phyloP scores from a whole-genome alignment of 2,329 filamentous ascomycete genomes.

The Verruconis gallopava region DNA sequence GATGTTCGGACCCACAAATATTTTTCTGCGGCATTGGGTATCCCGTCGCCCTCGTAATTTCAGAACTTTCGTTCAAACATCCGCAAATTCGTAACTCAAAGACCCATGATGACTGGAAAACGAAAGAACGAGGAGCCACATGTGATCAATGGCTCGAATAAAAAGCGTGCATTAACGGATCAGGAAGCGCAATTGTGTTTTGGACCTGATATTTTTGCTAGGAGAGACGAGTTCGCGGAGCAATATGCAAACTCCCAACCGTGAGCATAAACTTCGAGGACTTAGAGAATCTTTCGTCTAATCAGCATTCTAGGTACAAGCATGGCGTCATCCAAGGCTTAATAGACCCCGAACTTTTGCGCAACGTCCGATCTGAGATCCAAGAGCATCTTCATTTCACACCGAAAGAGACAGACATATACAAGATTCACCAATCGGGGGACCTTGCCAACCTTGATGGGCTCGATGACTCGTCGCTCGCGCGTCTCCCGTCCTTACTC shows the following conservation, averaged over 20 bases:
- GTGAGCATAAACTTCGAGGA: slow-evolving; percentile 16
- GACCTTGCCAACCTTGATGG: slow-evolving; percentile 95
- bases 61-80: too few relatives aligned
- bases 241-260: slow-evolving; percentile 27
- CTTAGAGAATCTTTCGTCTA: not conserved
- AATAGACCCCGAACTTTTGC: slow-evolving; percentile 69
- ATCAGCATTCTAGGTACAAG: slow-evolving; percentile 49
- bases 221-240: slow-evolving; percentile 21
- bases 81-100: not conserved
- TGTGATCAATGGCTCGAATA: slow-evolving; percentile 24
- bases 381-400: slow-evolving; percentile 87
- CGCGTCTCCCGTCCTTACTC: slow-evolving; percentile 79
- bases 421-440: slow-evolving; percentile 98
- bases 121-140: slow-evolving; percentile 27
- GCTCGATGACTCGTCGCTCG: slow-evolving; percentile 71
- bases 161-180: slow-evolving; percentile 30
- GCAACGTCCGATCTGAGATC: slow-evolving; percentile 78
- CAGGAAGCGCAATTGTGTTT: slow-evolving; percentile 28
- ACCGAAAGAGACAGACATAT: slow-evolving; percentile 97
- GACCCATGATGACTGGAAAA: slow-evolving; percentile 24
- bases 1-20: too few relatives aligned
- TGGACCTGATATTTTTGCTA: slow-evolving; percentile 25
- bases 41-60: too few relatives aligned
- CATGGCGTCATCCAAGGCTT: slow-evolving; percentile 79
- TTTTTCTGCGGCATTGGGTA: too few relatives aligned